These are phyloP conservation scores for Telfairia occidentalis DNA, from an alignment of 331 rosid species.

Conservation along the genomic window DNA sequence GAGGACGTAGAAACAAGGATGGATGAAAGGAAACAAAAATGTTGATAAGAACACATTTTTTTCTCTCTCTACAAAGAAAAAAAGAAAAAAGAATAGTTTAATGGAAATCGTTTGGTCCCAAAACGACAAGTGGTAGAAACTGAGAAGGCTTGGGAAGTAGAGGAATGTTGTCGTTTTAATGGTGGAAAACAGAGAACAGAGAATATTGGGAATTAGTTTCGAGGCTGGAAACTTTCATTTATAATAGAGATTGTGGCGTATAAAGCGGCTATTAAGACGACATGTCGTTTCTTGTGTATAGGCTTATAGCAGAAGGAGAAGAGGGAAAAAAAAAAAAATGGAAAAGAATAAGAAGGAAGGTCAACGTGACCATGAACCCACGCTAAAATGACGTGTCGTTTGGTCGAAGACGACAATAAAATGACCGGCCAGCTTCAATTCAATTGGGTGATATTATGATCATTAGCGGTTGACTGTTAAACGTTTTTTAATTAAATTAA, in stretches of 20 bases:
- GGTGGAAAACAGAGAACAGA: background rate
- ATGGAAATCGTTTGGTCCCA: background rate
- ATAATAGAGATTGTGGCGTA: background rate
- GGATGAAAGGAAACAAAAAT: background rate
- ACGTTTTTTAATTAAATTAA: background rate
- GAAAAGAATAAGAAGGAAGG: background rate
- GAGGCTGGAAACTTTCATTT: background rate
- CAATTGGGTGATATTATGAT: background rate
- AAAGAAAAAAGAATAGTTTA: background rate
- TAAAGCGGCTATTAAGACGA: too few species aligned
- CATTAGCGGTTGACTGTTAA: background rate
- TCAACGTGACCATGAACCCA: background rate
- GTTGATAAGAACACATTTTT: conserved; percentile 9
- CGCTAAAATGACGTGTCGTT: background rate
- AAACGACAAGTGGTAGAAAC: background rate
- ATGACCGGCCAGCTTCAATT: background rate
- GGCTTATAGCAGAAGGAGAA: too few species aligned
- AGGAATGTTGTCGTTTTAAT: conserved; percentile 1
- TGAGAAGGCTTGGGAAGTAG: background rate
- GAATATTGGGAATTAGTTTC: background rate
- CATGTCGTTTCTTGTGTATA: too few species aligned
- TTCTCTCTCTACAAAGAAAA: background rate
- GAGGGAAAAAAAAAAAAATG: too few species aligned
- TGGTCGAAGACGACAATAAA: background rate
- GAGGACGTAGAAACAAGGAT: background rate